Evolutionary conservation across 169 alveolate species (phyloP).

Genomic region (Plasmodium cynomolgi): DNA sequence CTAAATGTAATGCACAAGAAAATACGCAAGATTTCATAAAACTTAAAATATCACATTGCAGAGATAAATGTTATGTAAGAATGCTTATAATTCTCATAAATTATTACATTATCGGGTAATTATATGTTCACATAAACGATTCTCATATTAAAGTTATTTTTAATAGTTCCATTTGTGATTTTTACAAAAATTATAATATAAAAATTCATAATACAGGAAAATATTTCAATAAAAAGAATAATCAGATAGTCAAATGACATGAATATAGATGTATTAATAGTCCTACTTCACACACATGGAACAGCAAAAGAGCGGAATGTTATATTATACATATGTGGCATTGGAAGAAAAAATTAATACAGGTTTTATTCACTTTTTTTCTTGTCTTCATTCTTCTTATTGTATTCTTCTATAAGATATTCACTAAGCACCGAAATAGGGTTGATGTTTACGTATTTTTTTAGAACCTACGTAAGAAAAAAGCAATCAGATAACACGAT

Average conservation of each 20-base stretch:
- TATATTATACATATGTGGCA: neutral
- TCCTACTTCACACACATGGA: neutral
- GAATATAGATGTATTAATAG: neutral
- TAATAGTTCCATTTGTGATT: neutral
- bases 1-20: neutral
- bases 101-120: neutral
- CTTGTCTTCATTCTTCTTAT: slow-evolving; percentile 10
- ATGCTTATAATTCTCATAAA: neutral
- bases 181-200: neutral
- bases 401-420: slow-evolving; percentile 58
- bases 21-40: neutral
- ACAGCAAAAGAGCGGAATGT: neutral
- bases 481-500: slow-evolving; percentile 1
- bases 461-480: slow-evolving; percentile 41
- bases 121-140: neutral
- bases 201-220: neutral
- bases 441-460: slow-evolving; percentile 39
- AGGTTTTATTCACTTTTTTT: slow-evolving; percentile 5
- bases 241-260: neutral
- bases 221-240: neutral
- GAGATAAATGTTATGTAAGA: neutral
- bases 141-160: neutral
- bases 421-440: slow-evolving; percentile 64
- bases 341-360: neutral
- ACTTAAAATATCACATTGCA: neutral